Evolutionary conservation across 805 yeast genomes (phyloP), one percentile per base, ranked within the genome.

Genomic region (Naumovozyma baii): DNA sequence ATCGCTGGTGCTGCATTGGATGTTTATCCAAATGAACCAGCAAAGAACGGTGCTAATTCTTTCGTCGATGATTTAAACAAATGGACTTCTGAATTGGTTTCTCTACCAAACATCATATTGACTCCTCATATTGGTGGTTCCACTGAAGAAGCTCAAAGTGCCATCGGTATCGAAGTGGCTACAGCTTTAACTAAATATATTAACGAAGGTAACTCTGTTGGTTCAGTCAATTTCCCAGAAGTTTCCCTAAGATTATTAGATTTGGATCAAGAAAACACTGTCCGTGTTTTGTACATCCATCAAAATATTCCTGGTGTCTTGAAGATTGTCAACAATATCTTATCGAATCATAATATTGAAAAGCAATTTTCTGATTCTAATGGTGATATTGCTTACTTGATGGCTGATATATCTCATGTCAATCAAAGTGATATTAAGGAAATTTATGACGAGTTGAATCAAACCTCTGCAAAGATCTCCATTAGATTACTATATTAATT

Each of bases 41-140:
- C 95, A 48, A 86, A 86, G 70, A 92, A 92, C 59, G 98, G 98
- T 56, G 85, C 81, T 48, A 79, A 74, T 46, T 66, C 76, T 51
- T 92, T 88, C 69, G 69, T 59, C 54, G 73, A 82, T 61, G 73
- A 73, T 32, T 73, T 92, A 60, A 90, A 90, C 67, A 52, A 68
- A 32, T 92, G 95, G 88, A 74, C 83, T 46, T 70, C 84, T 26
- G 96, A 88, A 61, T 74, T 92, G 53, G 73, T 78, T 51, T 68
- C 83, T 9, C 73, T 87, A 61, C 78, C 88, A 68, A 92, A 92
- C 67, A 78, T 90, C 46, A 87, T 92, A 49, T 73, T 92, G 57
- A 81, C 97, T 40, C 98, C 98, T 26, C 98, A 92, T 62, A 92
- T 92, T 53, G 98, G 98, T 68, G 98, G 98, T 51, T 87, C 96